Evolutionary conservation across 2,329 filamentous ascomycete genomes (phyloP).

Genomic region (Aureobasidium pullulans): DNA sequence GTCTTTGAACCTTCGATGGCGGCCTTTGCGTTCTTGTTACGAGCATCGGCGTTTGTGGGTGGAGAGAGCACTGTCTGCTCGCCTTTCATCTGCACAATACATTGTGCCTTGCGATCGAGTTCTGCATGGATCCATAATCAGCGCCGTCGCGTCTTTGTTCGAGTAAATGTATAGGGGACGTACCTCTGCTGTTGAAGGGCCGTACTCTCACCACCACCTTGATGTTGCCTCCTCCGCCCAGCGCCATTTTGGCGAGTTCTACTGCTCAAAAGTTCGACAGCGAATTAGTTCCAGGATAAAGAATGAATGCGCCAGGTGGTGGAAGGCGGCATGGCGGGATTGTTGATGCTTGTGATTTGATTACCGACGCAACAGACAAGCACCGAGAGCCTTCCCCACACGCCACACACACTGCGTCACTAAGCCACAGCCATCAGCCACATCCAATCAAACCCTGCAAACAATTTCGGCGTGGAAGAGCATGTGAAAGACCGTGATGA

Average conservation of each 20-base stretch:
- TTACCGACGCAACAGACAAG: not conserved
- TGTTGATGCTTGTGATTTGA: conserved; percentile 1
- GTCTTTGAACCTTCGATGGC: conserved; percentile 62
- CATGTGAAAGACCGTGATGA: not conserved
- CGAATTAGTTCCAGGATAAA: not conserved
- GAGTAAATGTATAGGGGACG: not conserved
- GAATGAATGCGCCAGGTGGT: not conserved
- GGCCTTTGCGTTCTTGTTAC: conserved; percentile 60
- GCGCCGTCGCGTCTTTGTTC: not conserved
- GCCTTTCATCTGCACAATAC: conserved; percentile 94
- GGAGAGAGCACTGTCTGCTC: conserved; percentile 80
- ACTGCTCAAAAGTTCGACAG: not conserved
- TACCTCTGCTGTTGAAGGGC: conserved; percentile 94
- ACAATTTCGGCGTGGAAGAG: not conserved
- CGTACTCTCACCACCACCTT: conserved; percentile 98
- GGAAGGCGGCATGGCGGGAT: not conserved
- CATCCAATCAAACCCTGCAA: not conserved
- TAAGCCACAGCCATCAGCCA: not conserved
- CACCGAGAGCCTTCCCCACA: not conserved
- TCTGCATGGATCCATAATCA: conserved; percentile 48
- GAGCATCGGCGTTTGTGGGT: conserved; percentile 52
- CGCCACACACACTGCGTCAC: not conserved
- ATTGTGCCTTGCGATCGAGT: conserved; percentile 85
- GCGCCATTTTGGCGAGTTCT: conserved; percentile 47
- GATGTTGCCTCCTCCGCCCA: conserved; percentile 84